Evolutionary conservation across 2,329 filamentous ascomycete genomes (phyloP), one percentile per base, ranked within the genome.

Genomic region (Penicillium paneum): DNA sequence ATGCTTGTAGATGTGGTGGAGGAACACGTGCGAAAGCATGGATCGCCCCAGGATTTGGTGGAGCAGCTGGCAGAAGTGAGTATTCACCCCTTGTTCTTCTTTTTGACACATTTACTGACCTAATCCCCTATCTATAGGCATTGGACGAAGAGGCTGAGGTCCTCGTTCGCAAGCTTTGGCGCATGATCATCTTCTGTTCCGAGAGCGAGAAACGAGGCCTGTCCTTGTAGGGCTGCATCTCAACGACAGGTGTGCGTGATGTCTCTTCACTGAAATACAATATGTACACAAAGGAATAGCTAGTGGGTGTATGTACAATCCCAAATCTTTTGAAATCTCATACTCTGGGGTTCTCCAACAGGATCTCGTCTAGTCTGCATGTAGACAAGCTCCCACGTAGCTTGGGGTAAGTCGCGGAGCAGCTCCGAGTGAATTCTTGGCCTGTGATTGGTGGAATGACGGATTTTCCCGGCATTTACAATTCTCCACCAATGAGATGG

Each of bases 141-240:
- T 80, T 99, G 59, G 94, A 97, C 69, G 94, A 99, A 68, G 94
- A 97, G 70, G 91, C 92, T 11, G 92, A 97, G 73, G 87, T 90
- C 26, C 78, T 99, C 62, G 92, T 97, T 46, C 95, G 91, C 83
- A 97, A 97, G 78, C 82, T 99, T 34, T 99, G 94, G 94, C 85
- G 93, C 47, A 96, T 97, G 91, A 86, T 97, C 54, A 96, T 97
- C 67, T 97, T 97, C 84, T 97, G 93, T 67, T 94, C 90, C 6
- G 93, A 97, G 74, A 90, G 88, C 67, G 93, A 96, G 81, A 96
- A 94, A 78, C 81, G 91, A 59, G 92, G 92, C 2, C 78, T 97
- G 57, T 88, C 88, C 19, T 83, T 85, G 46, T 90, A 41, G 19
- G n/a, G 28, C 19, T 49, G 12, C 44, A 46, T 26, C 45, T 26